Evolutionary conservation across 2,329 filamentous ascomycete genomes (phyloP).

Genomic region (Zymoseptoria ardabiliae): DNA sequence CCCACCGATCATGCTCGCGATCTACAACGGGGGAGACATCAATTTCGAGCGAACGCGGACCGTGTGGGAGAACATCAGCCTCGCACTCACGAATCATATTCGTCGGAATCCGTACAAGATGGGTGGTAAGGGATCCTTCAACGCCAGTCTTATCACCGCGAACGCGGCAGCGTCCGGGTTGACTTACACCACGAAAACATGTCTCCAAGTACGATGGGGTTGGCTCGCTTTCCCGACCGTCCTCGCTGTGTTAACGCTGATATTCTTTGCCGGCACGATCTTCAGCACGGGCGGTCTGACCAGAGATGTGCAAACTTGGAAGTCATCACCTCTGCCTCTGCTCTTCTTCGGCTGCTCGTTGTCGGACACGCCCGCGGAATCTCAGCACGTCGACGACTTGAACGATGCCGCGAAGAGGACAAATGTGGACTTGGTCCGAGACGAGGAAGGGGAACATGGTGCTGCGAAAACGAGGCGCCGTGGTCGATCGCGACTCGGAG

Average conservation of each 20-base stretch:
- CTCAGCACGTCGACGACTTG: conserved; percentile 5
- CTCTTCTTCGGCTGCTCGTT: conserved; percentile 3
- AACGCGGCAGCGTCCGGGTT: not conserved
- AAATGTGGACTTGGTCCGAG: not conserved
- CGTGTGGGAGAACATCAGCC: conserved; percentile 6
- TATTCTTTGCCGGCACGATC: conserved; percentile 5
- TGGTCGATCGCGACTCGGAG: not conserved
- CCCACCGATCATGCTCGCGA: conserved; percentile 4
- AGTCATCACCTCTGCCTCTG: conserved; percentile 7
- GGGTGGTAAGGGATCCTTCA: not conserved
- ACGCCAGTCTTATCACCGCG: not conserved
- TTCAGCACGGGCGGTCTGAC: not conserved
- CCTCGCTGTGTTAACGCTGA: conserved; percentile 4
- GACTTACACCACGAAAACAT: conserved; percentile 4
- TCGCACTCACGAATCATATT: conserved; percentile 9
- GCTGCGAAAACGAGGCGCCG: not conserved
- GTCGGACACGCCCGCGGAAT: not conserved
- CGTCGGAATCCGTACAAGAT: conserved; percentile 1
- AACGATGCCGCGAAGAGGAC: not conserved
- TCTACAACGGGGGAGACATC: conserved; percentile 6
- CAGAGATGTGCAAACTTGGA: conserved; percentile 7
- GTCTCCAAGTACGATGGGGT: conserved; percentile 5
- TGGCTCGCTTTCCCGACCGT: conserved; percentile 5
- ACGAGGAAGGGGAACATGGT: conserved; percentile 2
- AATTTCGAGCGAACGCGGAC: conserved; percentile 2